Percentiles rank a stretch among this genome's conserved stretches.
These are phyloP conservation scores for Xylaria nigripes DNA, from an alignment of 495 filamentous ascomycete genomes.

Conservation along the genomic window DNA sequence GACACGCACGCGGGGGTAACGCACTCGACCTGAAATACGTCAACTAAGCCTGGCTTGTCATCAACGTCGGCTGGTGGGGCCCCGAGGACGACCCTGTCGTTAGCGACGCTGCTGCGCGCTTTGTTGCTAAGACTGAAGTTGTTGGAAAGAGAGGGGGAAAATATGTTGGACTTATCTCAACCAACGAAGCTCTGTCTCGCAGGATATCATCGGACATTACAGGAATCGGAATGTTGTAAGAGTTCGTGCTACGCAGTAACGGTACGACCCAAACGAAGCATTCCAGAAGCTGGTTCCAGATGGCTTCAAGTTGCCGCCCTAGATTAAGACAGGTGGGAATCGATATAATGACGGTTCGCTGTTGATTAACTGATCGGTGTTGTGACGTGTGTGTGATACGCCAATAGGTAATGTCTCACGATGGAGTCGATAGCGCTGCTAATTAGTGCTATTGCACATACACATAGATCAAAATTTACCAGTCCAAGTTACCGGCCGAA, in stretches of 20 bases:
- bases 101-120: conserved; percentile 12
- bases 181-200: conserved; percentile 20
- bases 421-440: background rate
- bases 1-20: conserved; percentile 16
- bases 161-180: conserved; percentile 21
- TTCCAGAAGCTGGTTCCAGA: conserved; percentile 25
- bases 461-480: background rate
- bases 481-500: background rate
- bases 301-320: conserved; percentile 26
- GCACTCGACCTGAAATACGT: conserved; percentile 19
- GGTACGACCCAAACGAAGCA: conserved; percentile 26
- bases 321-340: background rate
- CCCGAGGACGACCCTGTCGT: conserved; percentile 16
- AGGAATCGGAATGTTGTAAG: conserved; percentile 20
- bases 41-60: conserved; percentile 23
- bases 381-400: conserved; percentile 5
- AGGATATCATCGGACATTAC: conserved; percentile 21
- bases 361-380: background rate
- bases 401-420: conserved; percentile 3
- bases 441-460: background rate
- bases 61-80: conserved; percentile 21
- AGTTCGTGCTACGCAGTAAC: conserved; percentile 18
- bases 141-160: conserved; percentile 13
- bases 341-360: background rate
- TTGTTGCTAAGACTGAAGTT: conserved; percentile 17